Evolutionary conservation across 441 rosid genomes (phyloP), one percentile per base, ranked within the genome.

Genomic region (Monsonia emarginata): DNA sequence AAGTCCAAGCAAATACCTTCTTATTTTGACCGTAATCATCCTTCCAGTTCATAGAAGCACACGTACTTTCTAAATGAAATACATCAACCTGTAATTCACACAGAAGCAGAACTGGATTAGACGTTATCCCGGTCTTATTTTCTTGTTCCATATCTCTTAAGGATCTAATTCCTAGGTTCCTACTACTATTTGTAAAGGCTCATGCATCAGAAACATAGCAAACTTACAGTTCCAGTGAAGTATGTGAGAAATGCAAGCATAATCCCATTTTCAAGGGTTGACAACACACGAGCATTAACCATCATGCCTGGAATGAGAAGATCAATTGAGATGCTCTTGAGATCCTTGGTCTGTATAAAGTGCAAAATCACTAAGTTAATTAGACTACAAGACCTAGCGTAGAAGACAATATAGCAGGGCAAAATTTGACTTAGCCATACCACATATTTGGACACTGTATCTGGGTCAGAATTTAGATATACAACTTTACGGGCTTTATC

Each of bases 231-330:
- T 86, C 99, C 99, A 65, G 89, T 84, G 68, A 91, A 94, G 81
- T 88, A 91, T 24, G 94, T 91, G 36, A 91, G 95, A 77, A 94
- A 94, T 31, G 91, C 84, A 59, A 94, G 78, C 83, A 94, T 72
- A 68, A 94, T 71, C 72, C 99, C 99, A 79, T 91, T 89, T 80
- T 88, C 90, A 67, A 94, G 90, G 67, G 89, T 87, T n/a, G 97
- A 85, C 74, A 83, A 85, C 63, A 94, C 96, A 27, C 87, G 87
- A 65, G 96, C 88, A 76, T 81, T 89, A 72, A 94, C 88, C 96
- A 94, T 79, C 97, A 88, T 88, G 78, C 99, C 99, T 63, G 99
- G 99, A 72, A 80, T 70, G 61, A 94, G 96, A 81, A 88, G 92
- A 82, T 94, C 99, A 72, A 94, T 84, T 63, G 96, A 91, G 72